Base-by-base conservation (phyloP, 2,329 filamentous ascomycete genomes). In the Beauveria sp. region DNA sequence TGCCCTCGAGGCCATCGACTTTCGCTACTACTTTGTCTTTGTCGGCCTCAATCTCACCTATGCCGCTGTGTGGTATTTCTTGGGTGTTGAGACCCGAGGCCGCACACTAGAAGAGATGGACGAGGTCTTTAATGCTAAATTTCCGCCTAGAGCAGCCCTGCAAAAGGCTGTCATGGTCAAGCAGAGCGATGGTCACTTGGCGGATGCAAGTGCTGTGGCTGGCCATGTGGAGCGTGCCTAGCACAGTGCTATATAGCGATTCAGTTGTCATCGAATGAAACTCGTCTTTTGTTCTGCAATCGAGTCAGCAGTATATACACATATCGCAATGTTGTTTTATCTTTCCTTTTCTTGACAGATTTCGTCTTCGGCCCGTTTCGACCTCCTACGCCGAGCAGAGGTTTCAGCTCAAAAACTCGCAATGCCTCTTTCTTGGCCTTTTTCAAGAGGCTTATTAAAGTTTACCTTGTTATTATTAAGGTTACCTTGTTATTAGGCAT, bases 61-160 rank as follows among this genome's bases (percentile, higher is more conserved):
- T 46, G 44, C 64, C 30, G 58, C 52, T 28, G 37, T 69, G 12
- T 71, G 69, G 70, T 71, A 66, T 50, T n/a, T 69, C 7, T 61
- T 71, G 43, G 70, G 69, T 28, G 69, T 71, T 12, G 70, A 71
- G 57, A 71, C 70, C 1, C 65, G 69, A 6, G 70, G 70, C 1
- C 65, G 70, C 22, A 71, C 76, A 54, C 71, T 80, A 26, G 77
- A 80, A 63, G 77, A 80, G 64, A 66, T 80, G 63, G 73, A 78
- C 40, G 71, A 70, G 3, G 78, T 80, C 46, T 75, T 75, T 59
- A 65, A 71, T 30, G 69, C 73, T 7, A 72, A 69, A 53, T 73
- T 68, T 59, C 72, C 72, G 24, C 73, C 72, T 26, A 71, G 74
- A 51, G 73, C 73, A 5, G 74, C 74, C 34, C 64, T 77, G 50